phyloP scores from a whole-genome alignment of 352 stramenopile species.

The Blastocystis sp. region DNA sequence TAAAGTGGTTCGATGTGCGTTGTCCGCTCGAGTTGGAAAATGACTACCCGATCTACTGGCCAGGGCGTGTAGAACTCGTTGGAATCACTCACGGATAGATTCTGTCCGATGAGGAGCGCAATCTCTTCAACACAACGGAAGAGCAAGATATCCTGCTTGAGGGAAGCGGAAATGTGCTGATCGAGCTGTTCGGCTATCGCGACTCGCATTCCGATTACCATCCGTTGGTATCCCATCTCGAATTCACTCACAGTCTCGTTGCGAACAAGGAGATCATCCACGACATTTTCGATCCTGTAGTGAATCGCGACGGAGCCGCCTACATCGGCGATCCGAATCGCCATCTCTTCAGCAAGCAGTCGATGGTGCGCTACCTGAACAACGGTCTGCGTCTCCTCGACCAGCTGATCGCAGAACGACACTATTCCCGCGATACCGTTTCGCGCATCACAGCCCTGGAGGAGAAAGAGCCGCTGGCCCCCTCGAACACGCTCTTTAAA shows the following conservation, averaged over 20 bases:
- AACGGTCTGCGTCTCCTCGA: not conserved
- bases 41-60: not conserved
- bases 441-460: not conserved
- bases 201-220: not conserved
- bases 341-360: not conserved
- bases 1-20: constrained; percentile 5
- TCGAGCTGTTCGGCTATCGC: constrained; percentile 40
- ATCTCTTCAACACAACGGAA: not conserved
- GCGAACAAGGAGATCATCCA: not conserved
- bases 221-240: not conserved
- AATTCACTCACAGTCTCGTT: not conserved
- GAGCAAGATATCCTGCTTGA: not conserved
- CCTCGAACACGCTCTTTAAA: not conserved
- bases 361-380: not conserved
- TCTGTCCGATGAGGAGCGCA: constrained; percentile 5
- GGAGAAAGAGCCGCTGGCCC: not conserved
- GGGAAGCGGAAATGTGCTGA: not conserved
- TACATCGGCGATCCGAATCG: not conserved
- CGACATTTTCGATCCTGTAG: not conserved
- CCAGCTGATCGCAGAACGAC: not conserved
- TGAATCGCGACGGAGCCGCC: not conserved
- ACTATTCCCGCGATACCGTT: not conserved
- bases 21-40: not conserved
- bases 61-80: not conserved
- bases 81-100: not conserved